Conservation (phyloP, 2,329 filamentous ascomycete genomes). For the Pyrenochaeta sp. region DNA sequence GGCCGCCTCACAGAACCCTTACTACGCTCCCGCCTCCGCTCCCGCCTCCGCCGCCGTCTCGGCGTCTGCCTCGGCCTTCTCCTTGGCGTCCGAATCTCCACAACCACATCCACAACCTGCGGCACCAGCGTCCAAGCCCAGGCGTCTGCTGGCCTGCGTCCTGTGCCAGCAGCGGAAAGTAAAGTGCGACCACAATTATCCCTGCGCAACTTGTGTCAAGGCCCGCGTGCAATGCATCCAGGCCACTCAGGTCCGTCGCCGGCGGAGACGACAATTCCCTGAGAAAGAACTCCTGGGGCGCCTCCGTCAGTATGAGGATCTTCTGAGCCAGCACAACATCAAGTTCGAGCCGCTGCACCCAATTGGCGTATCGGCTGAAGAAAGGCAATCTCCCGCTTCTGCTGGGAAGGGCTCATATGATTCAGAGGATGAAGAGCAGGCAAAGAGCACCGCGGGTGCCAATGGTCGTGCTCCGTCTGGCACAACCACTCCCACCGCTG, state of each 20-base stretch:
- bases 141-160: constrained; percentile 66
- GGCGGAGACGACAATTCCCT: constrained; percentile 68
- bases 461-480: background rate
- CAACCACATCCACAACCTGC: background rate
- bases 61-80: background rate
- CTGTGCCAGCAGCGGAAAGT: constrained; percentile 69
- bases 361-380: constrained; percentile 10
- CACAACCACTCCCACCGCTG: background rate
- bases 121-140: constrained; percentile 32
- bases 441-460: background rate
- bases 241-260: constrained; percentile 59
- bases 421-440: background rate
- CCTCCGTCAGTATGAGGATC: constrained; percentile 72
- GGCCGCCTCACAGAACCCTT: background rate
- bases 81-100: background rate
- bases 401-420: background rate
- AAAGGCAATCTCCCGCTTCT: background rate
- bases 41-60: background rate
- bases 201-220: constrained; percentile 45
- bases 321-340: constrained; percentile 72
- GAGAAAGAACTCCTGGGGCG: constrained; percentile 75
- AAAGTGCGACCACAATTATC: constrained; percentile 50
- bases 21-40: background rate
- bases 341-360: constrained; percentile 69
- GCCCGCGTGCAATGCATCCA: constrained; percentile 48